These are phyloP conservation scores for Xylaria grammica DNA, from an alignment of 495 filamentous ascomycete species.

Conservation along the genomic window DNA sequence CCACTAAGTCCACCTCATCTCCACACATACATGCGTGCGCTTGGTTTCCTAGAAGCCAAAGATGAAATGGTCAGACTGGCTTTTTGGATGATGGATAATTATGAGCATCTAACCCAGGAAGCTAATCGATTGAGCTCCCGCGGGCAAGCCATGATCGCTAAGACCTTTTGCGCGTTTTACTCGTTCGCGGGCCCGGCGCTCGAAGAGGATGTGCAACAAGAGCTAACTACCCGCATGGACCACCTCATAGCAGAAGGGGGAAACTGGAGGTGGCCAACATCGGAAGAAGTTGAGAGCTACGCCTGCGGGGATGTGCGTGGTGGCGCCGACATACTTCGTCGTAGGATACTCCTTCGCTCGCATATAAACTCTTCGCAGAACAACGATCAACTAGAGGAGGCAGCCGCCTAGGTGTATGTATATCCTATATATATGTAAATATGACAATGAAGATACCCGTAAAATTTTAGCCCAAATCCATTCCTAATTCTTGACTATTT, in stretches of 20 bases:
- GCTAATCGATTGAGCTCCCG: conserved; percentile 33
- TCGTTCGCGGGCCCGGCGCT: conserved; percentile 35
- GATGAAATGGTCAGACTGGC: conserved; percentile 42
- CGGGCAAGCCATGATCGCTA: conserved; percentile 36
- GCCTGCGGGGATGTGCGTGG: conserved; percentile 25
- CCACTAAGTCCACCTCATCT: conserved; percentile 37
- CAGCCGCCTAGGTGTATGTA: conserved; percentile 14
- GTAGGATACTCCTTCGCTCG: conserved; percentile 13
- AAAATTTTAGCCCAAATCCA: not conserved
- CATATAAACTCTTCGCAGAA: not conserved
- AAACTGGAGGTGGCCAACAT: conserved; percentile 37
- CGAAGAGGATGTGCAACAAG: conserved; percentile 24
- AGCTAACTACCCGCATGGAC: conserved; percentile 32
- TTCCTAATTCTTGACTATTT: not conserved
- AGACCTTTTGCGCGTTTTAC: conserved; percentile 42
- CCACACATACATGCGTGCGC: conserved; percentile 44
- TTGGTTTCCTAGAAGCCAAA: conserved; percentile 42
- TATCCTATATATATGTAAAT: not conserved
- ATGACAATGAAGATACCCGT: conserved; percentile 13
- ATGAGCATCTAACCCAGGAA: conserved; percentile 38
- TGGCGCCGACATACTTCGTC: conserved; percentile 23
- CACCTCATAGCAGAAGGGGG: conserved; percentile 6
- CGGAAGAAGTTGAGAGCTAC: conserved; percentile 31
- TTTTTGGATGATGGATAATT: conserved; percentile 45
- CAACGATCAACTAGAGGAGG: not conserved